phyloP scores from a whole-genome alignment of 163 green algal genomes.

The Coccomyxa subellipsoidea region DNA sequence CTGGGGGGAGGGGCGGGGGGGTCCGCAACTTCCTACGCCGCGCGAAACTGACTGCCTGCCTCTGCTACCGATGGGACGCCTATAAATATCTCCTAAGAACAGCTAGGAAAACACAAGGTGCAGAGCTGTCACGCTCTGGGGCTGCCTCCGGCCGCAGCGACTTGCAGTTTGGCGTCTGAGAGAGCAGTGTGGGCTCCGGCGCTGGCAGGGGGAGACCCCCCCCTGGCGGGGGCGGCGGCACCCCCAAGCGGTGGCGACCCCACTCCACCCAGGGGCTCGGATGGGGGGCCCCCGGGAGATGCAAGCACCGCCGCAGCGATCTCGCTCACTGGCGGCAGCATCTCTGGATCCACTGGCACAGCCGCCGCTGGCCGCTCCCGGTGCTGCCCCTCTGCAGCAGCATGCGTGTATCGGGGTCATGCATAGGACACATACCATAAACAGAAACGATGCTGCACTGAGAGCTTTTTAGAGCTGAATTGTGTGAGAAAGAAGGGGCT shows the following conservation, averaged over 20 bases:
- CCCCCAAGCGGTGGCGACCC: background rate
- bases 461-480: too few relatives aligned
- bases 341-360: background rate
- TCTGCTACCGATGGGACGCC: background rate
- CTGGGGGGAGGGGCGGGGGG: too few relatives aligned
- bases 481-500: too few relatives aligned
- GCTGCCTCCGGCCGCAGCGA: background rate
- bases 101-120: background rate
- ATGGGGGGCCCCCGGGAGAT: background rate
- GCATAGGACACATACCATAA: too few relatives aligned
- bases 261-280: background rate
- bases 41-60: background rate
- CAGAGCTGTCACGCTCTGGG: background rate
- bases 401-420: too few relatives aligned
- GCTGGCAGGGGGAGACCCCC: too few relatives aligned
- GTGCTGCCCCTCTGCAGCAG: background rate
- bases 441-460: too few relatives aligned
- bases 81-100: background rate
- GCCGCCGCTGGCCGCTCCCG: background rate
- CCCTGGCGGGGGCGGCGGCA: too few relatives aligned
- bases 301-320: background rate
- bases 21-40: too few relatives aligned
- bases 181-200: background rate
- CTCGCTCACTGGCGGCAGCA: background rate
- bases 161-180: background rate